Percentiles rank a stretch among this genome's conserved stretches.
Conservation (phyloP, 805 yeast species). For the Kluyveromyces dobzhanskii region DNA sequence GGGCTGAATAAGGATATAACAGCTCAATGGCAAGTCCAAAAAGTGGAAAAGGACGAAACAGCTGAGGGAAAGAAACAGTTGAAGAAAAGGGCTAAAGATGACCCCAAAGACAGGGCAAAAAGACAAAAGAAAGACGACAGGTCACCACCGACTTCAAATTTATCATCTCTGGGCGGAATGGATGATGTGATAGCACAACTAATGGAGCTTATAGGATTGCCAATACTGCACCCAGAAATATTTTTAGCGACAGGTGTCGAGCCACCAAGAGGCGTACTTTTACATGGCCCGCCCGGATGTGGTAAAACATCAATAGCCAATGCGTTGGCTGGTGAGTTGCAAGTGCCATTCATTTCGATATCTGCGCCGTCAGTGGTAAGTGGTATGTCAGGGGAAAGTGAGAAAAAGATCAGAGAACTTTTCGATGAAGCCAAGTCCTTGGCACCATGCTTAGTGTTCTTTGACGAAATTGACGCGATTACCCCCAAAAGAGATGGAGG, state of each 20-base stretch:
- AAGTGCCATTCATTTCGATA: conserved; percentile 83
- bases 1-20: conserved; percentile 71
- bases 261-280: conserved; percentile 85
- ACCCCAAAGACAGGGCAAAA: conserved; percentile 26
- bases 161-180: conserved; percentile 82
- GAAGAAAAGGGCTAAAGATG: conserved; percentile 47
- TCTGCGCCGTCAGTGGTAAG: conserved; percentile 96
- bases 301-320: conserved; percentile 96
- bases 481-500: conserved; percentile 94
- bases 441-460: conserved; percentile 89
- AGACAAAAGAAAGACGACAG: conserved; percentile 45
- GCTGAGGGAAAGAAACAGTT: conserved; percentile 29
- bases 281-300: conserved; percentile 99
- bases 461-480: conserved; percentile 96
- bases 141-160: conserved; percentile 58
- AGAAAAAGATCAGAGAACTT: conserved; percentile 84
- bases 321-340: conserved; percentile 89
- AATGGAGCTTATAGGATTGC: conserved; percentile 86
- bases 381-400: conserved; percentile 99
- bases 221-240: conserved; percentile 89
- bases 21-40: conserved; percentile 47
- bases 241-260: conserved; percentile 82
- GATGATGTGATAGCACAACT: conserved; percentile 77
- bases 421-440: conserved; percentile 84
- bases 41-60: conserved; percentile 11